A percentile compares a stretch with the other conserved stretches of the same genome.
Conservation (phyloP, 2,329 filamentous ascomycete genomes). For the Aspergillus texensis region DNA sequence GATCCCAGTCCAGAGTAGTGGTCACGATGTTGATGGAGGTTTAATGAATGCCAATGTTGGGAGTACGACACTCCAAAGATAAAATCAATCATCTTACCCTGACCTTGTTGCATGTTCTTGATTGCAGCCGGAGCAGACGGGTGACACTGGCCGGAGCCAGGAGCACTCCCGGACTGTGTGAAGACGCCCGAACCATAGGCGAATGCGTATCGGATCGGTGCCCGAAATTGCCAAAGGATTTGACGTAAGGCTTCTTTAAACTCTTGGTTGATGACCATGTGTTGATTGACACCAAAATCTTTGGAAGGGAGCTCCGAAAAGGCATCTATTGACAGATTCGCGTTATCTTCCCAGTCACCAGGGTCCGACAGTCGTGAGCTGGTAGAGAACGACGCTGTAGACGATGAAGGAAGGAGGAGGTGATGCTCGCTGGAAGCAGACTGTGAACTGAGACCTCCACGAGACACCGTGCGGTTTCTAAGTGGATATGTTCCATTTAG, state of each 20-base stretch:
- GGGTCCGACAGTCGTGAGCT: conserved; percentile 36
- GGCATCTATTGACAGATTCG: conserved; percentile 69
- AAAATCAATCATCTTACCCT: conserved; percentile 97
- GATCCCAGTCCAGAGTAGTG: conserved; percentile 88
- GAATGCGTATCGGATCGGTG: conserved; percentile 94
- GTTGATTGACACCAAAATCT: conserved; percentile 91
- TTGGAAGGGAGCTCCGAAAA: conserved; percentile 76
- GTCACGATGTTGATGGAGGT: conserved; percentile 81
- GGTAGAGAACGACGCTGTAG: conserved; percentile 35
- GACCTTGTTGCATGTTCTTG: conserved; percentile 79
- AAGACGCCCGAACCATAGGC: conserved; percentile 98
- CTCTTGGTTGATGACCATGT: conserved; percentile 93
- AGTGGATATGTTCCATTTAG: conserved; percentile 16
- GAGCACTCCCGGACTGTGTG: conserved; percentile 65
- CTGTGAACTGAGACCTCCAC: conserved; percentile 15
- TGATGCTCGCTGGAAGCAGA: conserved; percentile 19
- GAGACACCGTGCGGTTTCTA: conserved; percentile 20
- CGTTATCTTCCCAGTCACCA: conserved; percentile 74
- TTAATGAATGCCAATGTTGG: conserved; percentile 96
- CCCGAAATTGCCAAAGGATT: conserved; percentile 87
- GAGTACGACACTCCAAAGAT: conserved; percentile 94
- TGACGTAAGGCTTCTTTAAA: conserved; percentile 88
- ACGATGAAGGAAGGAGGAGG: conserved; percentile 20
- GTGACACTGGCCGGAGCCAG: conserved; percentile 57
- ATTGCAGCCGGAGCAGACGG: conserved; percentile 80